Evolutionary conservation across 177 flowering plant genomes (phyloP), one percentile per base, ranked within the genome.

Genomic region (Vitis hybrid): DNA sequence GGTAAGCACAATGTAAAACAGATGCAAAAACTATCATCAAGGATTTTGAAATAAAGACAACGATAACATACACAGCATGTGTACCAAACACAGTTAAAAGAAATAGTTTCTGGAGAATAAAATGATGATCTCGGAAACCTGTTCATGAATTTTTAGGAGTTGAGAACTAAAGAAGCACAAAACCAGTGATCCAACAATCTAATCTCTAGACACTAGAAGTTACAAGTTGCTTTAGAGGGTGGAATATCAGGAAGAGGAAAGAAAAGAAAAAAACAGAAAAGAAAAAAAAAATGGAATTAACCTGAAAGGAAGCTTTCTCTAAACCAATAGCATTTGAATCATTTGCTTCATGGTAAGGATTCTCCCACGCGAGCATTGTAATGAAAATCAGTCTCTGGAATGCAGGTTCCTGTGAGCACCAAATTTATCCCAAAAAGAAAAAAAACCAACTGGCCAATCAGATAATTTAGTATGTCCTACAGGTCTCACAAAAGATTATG

Each of bases 331-430:
- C 68, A 62, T 22, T 56, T 50, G 72, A 70, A 67, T 70, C 83
- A 60, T 55, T 66, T 52, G 74, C 78, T 63, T 77, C 79, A 33
- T 68, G 10, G 64, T 88, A 87, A 11, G 99, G 99, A 71, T 82
- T 84, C 77, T 87, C 85, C 99, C 99, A 95, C 2, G 97, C 99
- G 73, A 93, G 90, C 99, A 95, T 93, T 10, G 99, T 93, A 70
- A 91, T 78, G 73, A 90, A 95, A 73, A 93, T 82, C 66, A 95
- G 86, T 68, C 86, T 86, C 78, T 85, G 96, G 70, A 95, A 95
- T 68, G 98, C 96, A 77, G 89, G 89, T 69, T 93, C 97, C 99
- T 95, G 88, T 12, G 65, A 67, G 64, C 7, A 72, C 45, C 51
- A 65, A 70, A 18, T 11, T 61, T n/a, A 22, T 39, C 10, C 62